A percentile compares a stretch with the other conserved stretches of the same genome.
Conservation (phyloP, 768 basidiomycete genomes). For the Pisolithus microcarpus region DNA sequence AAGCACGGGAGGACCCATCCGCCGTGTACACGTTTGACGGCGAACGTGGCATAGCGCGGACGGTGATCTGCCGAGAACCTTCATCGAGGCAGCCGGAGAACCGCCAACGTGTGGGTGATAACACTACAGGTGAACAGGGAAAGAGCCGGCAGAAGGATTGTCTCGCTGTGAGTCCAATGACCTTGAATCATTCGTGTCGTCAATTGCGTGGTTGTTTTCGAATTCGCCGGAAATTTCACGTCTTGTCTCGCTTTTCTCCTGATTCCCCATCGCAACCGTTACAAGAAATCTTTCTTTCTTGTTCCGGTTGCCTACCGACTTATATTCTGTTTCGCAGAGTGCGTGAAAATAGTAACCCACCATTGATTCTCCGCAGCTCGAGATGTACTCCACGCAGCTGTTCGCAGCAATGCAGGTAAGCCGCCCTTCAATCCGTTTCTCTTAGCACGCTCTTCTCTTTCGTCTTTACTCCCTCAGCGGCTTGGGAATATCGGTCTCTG, state of each 20-base stretch:
- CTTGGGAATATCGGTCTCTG: not conserved
- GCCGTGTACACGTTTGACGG: conserved; percentile 57
- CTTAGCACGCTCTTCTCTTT: not conserved
- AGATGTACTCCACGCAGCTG: conserved; percentile 54
- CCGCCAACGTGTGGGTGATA: not conserved
- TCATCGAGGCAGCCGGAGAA: not conserved
- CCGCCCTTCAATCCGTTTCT: not conserved
- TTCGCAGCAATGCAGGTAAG: conserved; percentile 70
- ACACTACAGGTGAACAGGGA: not conserved
- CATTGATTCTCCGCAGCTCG: conserved; percentile 35
- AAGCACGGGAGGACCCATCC: conserved; percentile 26
- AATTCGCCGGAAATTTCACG: not conserved
- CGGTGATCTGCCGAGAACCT: conserved; percentile 50
- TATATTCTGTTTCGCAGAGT: not conserved
- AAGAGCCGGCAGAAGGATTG: conserved; percentile 38
- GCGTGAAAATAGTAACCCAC: not conserved
- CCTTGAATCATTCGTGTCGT: not conserved
- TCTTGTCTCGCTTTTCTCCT: too few relatives aligned
- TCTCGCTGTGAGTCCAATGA: conserved; percentile 39
- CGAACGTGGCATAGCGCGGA: conserved; percentile 47
- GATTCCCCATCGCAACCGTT: too few relatives aligned
- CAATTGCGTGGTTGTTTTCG: not conserved
- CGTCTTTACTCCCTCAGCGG: not conserved
- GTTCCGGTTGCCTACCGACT: too few relatives aligned
- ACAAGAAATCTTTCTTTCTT: too few relatives aligned